A percentile compares a stretch with the other conserved stretches of the same genome.
phyloP scores from a whole-genome alignment of 176 grass and related monocot species.

The bread wheat (Triticum aestivum) region IWGSC_CS_RefSeq_v2.1 NC_057794.1:117546597-117547096 shows the following conservation, averaged over 20 bases:
- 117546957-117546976: slow-evolving; percentile 62
- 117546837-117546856: slow-evolving; percentile 24
- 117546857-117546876: neutral
- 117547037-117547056: slow-evolving; percentile 13
- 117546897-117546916: slow-evolving; percentile 37
- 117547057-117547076: neutral
- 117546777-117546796: neutral
- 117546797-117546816: neutral
- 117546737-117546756: neutral
- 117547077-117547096: neutral
- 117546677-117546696: neutral
- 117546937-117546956: slow-evolving; percentile 85
- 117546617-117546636: neutral
- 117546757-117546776: neutral
- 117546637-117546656: neutral
- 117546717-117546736: neutral
- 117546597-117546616: neutral
- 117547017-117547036: slow-evolving; percentile 76
- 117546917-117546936: slow-evolving; percentile 82
- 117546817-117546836: neutral
- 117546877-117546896: neutral
- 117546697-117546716: neutral
- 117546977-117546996: slow-evolving; percentile 64
- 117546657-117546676: neutral
- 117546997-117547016: slow-evolving; percentile 59